Evolutionary conservation across 1,284 basidiomycete genomes (phyloP).

Genomic region (Moniliella sp.): DNA sequence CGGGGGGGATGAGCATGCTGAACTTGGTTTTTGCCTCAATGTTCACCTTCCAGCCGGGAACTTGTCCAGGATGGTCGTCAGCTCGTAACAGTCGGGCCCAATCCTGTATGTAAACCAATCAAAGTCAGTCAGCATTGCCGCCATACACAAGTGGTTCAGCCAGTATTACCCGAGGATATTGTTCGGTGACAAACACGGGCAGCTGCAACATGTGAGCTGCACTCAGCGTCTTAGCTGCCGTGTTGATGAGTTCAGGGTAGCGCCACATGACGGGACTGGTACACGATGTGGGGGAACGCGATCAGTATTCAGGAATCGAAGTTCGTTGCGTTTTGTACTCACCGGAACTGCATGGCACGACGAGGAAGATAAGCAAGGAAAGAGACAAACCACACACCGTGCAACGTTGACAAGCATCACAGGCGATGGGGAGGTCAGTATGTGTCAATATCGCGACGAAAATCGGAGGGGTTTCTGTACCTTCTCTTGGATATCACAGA

Average conservation of each 20-base stretch:
- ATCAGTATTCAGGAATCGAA: background rate
- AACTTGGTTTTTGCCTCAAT: slow-evolving; percentile 54
- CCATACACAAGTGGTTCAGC: slow-evolving; percentile 35
- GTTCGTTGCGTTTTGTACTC: background rate
- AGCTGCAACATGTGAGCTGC: slow-evolving; percentile 44
- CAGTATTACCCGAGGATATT: slow-evolving; percentile 60
- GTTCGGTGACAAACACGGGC: slow-evolving; percentile 57
- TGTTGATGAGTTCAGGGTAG: slow-evolving; percentile 13
- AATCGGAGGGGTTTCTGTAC: slow-evolving; percentile 1
- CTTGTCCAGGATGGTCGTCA: slow-evolving; percentile 40
- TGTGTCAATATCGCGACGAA: background rate
- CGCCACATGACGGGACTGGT: slow-evolving; percentile 13
- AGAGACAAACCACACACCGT: background rate
- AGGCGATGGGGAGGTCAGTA: background rate
- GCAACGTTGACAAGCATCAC: background rate
- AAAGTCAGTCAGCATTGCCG: too few species aligned
- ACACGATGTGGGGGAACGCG: background rate
- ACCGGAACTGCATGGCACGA: background rate
- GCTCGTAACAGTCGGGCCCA: slow-evolving; percentile 49
- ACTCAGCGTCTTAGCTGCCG: slow-evolving; percentile 16
- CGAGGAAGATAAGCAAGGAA: background rate
- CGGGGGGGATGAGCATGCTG: slow-evolving; percentile 63
- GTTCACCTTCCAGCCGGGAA: too few species aligned
- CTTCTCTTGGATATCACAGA: slow-evolving; percentile 23
- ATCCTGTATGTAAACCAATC: too few species aligned